Conservation (phyloP, 768 basidiomycete genomes). For the Lactarius tabidus region DNA sequence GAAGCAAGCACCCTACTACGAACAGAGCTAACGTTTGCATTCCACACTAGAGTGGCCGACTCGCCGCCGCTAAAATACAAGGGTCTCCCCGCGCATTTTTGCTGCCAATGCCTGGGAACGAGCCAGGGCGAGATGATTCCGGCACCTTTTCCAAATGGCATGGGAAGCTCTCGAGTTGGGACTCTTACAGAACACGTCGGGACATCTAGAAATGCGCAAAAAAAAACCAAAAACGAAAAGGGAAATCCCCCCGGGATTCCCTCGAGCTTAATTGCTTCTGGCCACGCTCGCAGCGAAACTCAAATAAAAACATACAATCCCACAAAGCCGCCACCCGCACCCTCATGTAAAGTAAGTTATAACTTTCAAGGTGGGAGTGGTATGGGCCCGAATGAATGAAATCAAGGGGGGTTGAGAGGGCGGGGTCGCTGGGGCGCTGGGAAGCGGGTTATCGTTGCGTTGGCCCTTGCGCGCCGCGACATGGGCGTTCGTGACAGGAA, state of each 20-base stretch:
- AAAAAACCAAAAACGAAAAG: neutral
- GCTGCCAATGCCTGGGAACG: neutral
- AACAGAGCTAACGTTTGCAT: neutral
- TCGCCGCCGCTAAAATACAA: neutral
- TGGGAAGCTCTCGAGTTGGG: neutral
- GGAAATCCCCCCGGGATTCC: neutral
- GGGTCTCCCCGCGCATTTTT: neutral
- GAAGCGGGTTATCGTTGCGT: neutral
- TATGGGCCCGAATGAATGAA: neutral
- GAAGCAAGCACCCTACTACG: neutral
- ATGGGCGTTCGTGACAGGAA: slow-evolving; percentile 4
- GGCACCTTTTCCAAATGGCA: neutral
- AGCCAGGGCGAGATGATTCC: neutral
- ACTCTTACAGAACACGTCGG: neutral
- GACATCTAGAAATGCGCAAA: neutral
- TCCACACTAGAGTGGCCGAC: neutral
- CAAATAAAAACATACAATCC: neutral
- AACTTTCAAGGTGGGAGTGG: neutral
- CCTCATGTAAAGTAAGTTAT: neutral
- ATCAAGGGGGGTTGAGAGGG: neutral
- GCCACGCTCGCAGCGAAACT: neutral
- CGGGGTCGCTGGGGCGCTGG: neutral
- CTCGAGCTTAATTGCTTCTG: neutral
- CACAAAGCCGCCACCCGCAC: neutral
- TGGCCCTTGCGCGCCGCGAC: neutral